A percentile compares a stretch with the other conserved stretches of the same genome.
Conservation (phyloP, 192 early-diverging fungal species). For the Rhizoclosmatium globosum region DNA sequence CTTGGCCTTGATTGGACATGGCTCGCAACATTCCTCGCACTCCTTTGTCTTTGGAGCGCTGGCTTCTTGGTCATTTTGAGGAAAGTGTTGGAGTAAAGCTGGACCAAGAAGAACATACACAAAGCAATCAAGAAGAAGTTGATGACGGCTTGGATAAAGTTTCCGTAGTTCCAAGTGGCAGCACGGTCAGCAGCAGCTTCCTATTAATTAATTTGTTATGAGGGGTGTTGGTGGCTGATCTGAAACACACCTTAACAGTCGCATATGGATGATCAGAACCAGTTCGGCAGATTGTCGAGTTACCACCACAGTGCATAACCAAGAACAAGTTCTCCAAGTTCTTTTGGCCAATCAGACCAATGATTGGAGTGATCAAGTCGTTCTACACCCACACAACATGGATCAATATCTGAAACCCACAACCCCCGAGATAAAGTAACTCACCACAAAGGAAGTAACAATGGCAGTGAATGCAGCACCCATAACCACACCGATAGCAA, state of each 20-base stretch:
- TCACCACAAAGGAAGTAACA: constrained; percentile 43
- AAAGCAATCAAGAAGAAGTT: constrained; percentile 64
- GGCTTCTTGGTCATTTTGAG: constrained; percentile 5
- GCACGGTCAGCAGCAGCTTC: neutral
- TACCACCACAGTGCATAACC: constrained; percentile 2
- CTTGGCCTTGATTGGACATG: constrained; percentile 10
- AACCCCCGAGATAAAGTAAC: too few species aligned
- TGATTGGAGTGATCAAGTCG: constrained; percentile 72
- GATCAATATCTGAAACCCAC: too few species aligned
- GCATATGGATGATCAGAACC: neutral
- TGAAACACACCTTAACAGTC: neutral
- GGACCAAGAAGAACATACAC: constrained; percentile 69
- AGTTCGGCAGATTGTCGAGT: neutral
- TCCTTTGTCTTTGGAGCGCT: constrained; percentile 3
- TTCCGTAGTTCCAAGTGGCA: constrained; percentile 57
- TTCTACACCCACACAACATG: neutral
- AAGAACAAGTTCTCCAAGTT: constrained; percentile 32
- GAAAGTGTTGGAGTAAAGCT: constrained; percentile 41
- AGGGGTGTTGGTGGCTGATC: neutral
- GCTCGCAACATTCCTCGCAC: constrained; percentile 8
- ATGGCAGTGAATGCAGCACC: constrained; percentile 68
- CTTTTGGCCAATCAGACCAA: constrained; percentile 60
- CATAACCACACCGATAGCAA: constrained; percentile 61
- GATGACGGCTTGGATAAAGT: constrained; percentile 69
- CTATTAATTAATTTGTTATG: neutral